These are phyloP conservation scores for Pseudogymnoascus sp. DNA, from an alignment of 2,329 filamentous ascomycete genomes.

Conservation along the genomic window DNA sequence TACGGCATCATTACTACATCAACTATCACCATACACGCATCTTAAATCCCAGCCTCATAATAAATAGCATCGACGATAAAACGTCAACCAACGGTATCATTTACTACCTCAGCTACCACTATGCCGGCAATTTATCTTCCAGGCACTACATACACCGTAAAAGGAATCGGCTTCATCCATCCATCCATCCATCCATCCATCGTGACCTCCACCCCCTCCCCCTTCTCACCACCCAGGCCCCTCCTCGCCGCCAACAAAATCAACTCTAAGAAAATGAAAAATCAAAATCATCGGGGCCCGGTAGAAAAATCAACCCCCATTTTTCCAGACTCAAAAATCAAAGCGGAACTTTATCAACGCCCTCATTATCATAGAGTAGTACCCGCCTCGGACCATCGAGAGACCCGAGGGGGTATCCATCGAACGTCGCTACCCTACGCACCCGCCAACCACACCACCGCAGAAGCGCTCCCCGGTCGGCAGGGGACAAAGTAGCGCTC, in stretches of 20 bases:
- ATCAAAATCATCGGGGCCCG: neutral
- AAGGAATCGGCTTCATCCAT: neutral
- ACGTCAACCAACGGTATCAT: constrained; percentile 3
- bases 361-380: constrained; percentile 7
- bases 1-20: neutral
- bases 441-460: neutral
- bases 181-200: neutral
- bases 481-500: neutral
- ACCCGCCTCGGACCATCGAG: neutral
- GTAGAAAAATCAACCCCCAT: neutral
- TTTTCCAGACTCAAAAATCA: constrained; percentile 6
- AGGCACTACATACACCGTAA: constrained; percentile 1
- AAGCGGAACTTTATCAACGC: neutral
- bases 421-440: neutral
- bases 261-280: neutral
- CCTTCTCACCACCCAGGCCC: neutral
- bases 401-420: neutral
- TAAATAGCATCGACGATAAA: constrained; percentile 4
- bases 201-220: neutral
- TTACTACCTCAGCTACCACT: constrained; percentile 1
- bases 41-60: neutral
- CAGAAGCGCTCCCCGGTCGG: neutral
- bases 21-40: too few species aligned
- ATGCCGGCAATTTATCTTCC: neutral
- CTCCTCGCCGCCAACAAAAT: neutral